A percentile compares a stretch with the other conserved stretches of the same genome.
Evolutionary conservation across 352 stramenopile genomes (phyloP).

Genomic region (Phytopythium sindhum): DNA sequence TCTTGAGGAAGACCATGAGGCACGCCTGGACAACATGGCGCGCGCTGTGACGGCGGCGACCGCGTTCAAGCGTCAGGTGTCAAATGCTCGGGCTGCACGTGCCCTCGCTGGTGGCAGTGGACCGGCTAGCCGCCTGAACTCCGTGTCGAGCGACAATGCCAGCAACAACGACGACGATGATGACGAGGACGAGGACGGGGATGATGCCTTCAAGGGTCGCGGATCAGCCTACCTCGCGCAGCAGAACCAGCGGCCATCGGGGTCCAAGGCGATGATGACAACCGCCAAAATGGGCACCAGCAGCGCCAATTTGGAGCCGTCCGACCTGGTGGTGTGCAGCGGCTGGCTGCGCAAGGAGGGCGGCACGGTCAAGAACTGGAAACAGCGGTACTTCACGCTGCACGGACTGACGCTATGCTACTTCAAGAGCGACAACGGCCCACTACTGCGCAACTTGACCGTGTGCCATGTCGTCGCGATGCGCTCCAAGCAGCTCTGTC

Average conservation of each 20-base stretch:
- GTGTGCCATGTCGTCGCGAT: slow-evolving; percentile 70
- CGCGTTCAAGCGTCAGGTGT: slow-evolving; percentile 30
- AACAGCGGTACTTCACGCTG: slow-evolving; percentile 78
- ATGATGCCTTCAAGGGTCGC: background rate
- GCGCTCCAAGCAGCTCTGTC: slow-evolving; percentile 61
- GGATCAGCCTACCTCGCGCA: background rate
- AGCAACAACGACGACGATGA: slow-evolving; percentile 7
- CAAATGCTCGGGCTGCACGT: background rate
- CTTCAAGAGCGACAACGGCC: slow-evolving; percentile 79
- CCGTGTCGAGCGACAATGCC: background rate
- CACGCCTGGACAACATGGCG: slow-evolving; percentile 24
- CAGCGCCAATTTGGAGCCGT: slow-evolving; percentile 12
- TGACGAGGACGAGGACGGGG: background rate
- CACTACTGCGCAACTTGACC: slow-evolving; percentile 57
- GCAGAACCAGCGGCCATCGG: background rate
- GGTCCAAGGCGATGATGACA: background rate
- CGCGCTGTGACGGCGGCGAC: slow-evolving; percentile 32
- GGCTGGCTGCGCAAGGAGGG: slow-evolving; percentile 82
- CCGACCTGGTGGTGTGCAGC: slow-evolving; percentile 56
- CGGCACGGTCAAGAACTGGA: slow-evolving; percentile 82
- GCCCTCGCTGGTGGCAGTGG: background rate
- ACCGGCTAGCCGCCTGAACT: slow-evolving; percentile 4
- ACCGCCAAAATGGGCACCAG: slow-evolving; percentile 3
- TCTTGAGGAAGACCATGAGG: slow-evolving; percentile 33
- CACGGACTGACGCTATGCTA: slow-evolving; percentile 75